phyloP scores from a whole-genome alignment of 441 rosid genomes.

The Syzygium syzygioides region DNA sequence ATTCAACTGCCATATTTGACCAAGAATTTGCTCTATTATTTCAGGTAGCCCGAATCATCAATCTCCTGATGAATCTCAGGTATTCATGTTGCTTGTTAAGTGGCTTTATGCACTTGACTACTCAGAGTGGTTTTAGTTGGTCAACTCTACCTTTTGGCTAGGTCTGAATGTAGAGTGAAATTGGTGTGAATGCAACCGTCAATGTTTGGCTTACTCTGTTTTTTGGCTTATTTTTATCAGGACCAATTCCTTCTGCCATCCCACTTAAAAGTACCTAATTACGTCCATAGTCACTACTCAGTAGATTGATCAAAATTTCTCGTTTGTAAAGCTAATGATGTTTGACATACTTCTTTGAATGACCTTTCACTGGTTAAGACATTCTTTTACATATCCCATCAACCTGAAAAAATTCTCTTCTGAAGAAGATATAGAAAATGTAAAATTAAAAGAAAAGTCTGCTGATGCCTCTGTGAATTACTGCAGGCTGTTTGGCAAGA shows the following conservation, averaged over 20 bases:
- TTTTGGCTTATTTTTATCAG: neutral
- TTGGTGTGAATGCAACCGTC: neutral
- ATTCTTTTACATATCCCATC: neutral
- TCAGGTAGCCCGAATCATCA: neutral
- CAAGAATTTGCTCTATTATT: neutral
- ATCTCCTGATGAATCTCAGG: neutral
- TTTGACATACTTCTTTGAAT: neutral
- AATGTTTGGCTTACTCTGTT: neutral
- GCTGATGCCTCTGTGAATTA: constrained; percentile 24
- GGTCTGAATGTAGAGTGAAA: neutral
- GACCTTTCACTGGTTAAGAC: neutral
- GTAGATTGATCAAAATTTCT: neutral
- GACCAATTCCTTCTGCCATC: neutral
- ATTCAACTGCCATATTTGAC: neutral
- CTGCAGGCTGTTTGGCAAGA: constrained; percentile 69
- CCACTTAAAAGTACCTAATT: neutral
- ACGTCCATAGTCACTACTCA: neutral
- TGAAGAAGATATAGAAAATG: constrained; percentile 1
- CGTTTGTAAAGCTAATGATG: neutral
- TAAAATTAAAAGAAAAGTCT: constrained; percentile 18
- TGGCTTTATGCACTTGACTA: neutral
- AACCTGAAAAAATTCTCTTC: neutral
- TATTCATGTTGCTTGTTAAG: neutral
- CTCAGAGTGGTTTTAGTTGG: neutral
- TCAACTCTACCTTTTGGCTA: neutral